phyloP scores from a whole-genome alignment of 2,329 filamentous ascomycete species.

The Neoascochyta sp. region DNA sequence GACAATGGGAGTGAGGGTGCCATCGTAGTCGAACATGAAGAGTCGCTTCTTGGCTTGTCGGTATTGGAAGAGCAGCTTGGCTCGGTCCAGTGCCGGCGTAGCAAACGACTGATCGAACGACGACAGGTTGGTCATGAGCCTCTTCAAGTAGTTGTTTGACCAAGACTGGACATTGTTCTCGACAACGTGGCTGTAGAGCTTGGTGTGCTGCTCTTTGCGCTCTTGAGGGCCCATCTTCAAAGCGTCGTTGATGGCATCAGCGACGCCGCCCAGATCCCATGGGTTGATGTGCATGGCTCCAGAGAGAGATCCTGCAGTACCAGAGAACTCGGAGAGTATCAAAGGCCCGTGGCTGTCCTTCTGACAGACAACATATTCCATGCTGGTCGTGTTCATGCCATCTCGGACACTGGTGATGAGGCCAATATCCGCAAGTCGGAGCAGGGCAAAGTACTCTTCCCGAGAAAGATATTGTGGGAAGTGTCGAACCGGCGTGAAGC shows the following conservation, averaged over 20 bases:
- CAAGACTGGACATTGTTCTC: conserved; percentile 82
- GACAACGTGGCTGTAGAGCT: conserved; percentile 78
- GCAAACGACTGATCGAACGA: conserved; percentile 70
- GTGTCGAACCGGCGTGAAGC: conserved; percentile 88
- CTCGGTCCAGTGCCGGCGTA: conserved; percentile 77
- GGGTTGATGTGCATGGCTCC: conserved; percentile 95
- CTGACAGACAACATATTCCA: conserved; percentile 93
- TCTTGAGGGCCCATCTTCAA: conserved; percentile 69
- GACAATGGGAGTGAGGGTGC: conserved; percentile 90
- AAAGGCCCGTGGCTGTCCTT: conserved; percentile 80
- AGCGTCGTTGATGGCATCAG: conserved; percentile 75
- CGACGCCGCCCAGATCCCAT: conserved; percentile 84
- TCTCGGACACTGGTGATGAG: conserved; percentile 94
- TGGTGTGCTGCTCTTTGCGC: conserved; percentile 65
- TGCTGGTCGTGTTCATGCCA: conserved; percentile 95
- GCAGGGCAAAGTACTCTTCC: conserved; percentile 91
- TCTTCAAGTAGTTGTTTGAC: conserved; percentile 75
- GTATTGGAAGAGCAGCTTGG: conserved; percentile 70
- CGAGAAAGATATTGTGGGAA: conserved; percentile 88
- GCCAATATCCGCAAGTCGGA: conserved; percentile 84
- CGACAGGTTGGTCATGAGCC: conserved; percentile 74
- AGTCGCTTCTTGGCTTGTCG: conserved; percentile 71
- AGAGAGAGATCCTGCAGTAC: conserved; percentile 79
- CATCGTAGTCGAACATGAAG: conserved; percentile 99
- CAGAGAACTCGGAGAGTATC: conserved; percentile 94